Evolutionary conservation across 139 green algal species (phyloP).

Genomic region (Nannochloris sp.): DNA sequence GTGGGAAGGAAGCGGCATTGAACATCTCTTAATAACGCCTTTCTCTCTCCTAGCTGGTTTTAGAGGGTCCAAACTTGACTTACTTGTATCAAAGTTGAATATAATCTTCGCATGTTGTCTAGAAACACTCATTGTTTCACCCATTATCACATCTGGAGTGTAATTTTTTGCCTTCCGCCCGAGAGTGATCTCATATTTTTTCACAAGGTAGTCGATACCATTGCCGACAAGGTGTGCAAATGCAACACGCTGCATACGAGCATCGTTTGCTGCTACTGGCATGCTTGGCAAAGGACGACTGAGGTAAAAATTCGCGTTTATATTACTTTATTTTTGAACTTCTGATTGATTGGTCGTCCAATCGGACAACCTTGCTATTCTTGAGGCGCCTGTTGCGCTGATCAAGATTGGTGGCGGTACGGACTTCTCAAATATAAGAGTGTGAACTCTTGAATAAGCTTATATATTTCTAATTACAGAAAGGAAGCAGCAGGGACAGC

Average conservation of each 20-base stretch:
- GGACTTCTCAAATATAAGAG: background rate
- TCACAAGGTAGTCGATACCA: constrained; percentile 54
- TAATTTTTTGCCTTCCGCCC: constrained; percentile 48
- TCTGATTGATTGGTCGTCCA: background rate
- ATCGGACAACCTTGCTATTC: background rate
- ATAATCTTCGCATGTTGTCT: constrained; percentile 66
- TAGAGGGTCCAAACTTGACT: background rate
- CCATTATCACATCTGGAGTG: constrained; percentile 52
- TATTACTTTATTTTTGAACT: background rate
- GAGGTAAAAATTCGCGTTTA: background rate
- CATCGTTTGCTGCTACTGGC: constrained; percentile 14
- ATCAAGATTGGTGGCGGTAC: background rate
- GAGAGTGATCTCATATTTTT: constrained; percentile 65
- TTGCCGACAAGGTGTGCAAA: constrained; percentile 69
- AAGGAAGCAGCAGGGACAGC: background rate
- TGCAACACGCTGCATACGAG: constrained; percentile 35
- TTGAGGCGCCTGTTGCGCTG: background rate
- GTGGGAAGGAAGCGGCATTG: too few relatives aligned
- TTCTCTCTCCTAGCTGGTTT: background rate
- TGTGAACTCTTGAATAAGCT: background rate
- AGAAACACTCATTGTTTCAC: constrained; percentile 60
- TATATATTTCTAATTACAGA: background rate
- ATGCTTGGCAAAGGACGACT: background rate
- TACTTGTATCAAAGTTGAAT: constrained; percentile 56
- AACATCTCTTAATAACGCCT: background rate